These are phyloP conservation scores for Rugosomyces carneus DNA, from an alignment of 1,284 basidiomycete species.

Conservation along the genomic window DNA sequence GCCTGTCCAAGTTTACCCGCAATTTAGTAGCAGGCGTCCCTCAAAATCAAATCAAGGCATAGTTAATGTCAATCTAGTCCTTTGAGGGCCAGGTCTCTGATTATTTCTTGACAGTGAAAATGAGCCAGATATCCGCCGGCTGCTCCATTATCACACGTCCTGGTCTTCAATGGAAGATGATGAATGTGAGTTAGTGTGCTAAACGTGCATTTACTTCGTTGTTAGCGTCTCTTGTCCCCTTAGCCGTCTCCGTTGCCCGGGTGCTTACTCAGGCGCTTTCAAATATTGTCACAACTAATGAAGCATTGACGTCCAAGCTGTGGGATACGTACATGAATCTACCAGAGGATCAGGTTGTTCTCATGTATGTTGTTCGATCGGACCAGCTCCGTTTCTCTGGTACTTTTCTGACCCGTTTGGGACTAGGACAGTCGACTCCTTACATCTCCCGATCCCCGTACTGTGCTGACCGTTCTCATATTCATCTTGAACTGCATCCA, in stretches of 20 bases:
- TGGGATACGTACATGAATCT: slow-evolving; percentile 61
- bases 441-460: slow-evolving; percentile 57
- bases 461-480: slow-evolving; percentile 58
- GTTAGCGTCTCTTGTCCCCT: slow-evolving; percentile 6
- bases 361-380: slow-evolving; percentile 50
- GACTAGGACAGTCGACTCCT: slow-evolving; percentile 59
- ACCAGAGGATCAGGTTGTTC: slow-evolving; percentile 67
- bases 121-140: slow-evolving; percentile 53
- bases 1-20: slow-evolving; percentile 67
- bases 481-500: slow-evolving; percentile 70
- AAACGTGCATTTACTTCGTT: slow-evolving; percentile 6
- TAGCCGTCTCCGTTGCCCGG: slow-evolving; percentile 52
- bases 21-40: slow-evolving; percentile 68
- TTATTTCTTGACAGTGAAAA: slow-evolving; percentile 38
- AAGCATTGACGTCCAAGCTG: slow-evolving; percentile 44
- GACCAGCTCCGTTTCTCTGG: slow-evolving; percentile 2
- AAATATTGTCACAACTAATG: slow-evolving; percentile 69
- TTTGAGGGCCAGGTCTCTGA: slow-evolving; percentile 3
- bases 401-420: slow-evolving; percentile 16
- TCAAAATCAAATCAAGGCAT: slow-evolving; percentile 57
- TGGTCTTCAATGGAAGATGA: slow-evolving; percentile 54
- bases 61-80: slow-evolving; percentile 41
- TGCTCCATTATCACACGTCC: slow-evolving; percentile 66
- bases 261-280: slow-evolving; percentile 66
- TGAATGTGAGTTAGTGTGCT: slow-evolving; percentile 36